phyloP scores from a whole-genome alignment of 495 filamentous ascomycete genomes.

The Aspergillus olivimuriae region DNA sequence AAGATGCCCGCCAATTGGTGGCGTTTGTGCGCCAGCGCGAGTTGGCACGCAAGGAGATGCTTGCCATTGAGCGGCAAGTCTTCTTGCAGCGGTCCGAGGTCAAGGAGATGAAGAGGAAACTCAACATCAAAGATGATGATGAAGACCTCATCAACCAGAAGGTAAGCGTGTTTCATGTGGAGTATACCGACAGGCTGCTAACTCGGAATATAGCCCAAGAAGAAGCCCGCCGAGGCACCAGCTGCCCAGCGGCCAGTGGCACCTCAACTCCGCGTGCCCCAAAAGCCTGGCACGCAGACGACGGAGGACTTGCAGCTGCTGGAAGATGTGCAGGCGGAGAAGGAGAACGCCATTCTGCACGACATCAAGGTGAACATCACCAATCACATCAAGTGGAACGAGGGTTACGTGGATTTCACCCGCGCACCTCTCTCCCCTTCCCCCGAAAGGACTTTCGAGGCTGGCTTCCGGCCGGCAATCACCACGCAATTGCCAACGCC shows the following conservation, averaged over 20 bases:
- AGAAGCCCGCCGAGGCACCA: conserved; percentile 52
- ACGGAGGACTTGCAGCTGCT: conserved; percentile 69
- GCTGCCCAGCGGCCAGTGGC: conserved; percentile 48
- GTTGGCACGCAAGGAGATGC: conserved; percentile 65
- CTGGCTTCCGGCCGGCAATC: conserved; percentile 69
- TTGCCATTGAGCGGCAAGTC: conserved; percentile 64
- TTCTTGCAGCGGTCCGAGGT: conserved; percentile 75
- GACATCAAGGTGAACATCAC: conserved; percentile 75
- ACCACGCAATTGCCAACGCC: conserved; percentile 82
- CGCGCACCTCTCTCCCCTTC: conserved; percentile 72
- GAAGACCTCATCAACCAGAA: conserved; percentile 94
- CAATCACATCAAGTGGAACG: conserved; percentile 83
- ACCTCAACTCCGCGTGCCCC: conserved; percentile 59
- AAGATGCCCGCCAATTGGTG: conserved; percentile 78
- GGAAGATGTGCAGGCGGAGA: conserved; percentile 70
- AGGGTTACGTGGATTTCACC: conserved; percentile 76
- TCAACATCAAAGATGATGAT: conserved; percentile 85
- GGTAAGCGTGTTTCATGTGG: conserved; percentile 42
- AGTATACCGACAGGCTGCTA: conserved; percentile 27
- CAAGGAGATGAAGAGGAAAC: conserved; percentile 79
- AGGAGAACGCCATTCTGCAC: conserved; percentile 67
- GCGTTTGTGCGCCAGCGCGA: conserved; percentile 73
- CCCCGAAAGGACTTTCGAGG: conserved; percentile 48
- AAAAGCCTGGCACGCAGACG: conserved; percentile 59
- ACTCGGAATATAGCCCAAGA: conserved; percentile 54